Conservation (phyloP, 345 rosid species). For the Populus euphratica region DNA sequence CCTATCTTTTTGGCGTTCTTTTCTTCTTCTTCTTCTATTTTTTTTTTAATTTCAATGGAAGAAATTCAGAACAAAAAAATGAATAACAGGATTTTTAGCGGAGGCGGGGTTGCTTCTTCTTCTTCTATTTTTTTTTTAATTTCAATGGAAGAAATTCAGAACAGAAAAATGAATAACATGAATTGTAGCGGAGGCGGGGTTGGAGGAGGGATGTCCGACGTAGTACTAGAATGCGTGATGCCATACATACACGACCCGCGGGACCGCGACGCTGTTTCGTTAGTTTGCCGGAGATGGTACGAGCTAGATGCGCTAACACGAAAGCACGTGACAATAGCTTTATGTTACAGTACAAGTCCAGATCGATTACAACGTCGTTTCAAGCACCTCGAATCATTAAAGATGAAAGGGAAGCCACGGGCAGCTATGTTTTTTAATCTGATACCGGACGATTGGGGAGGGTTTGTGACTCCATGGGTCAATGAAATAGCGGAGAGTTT, state of each 20-base stretch:
- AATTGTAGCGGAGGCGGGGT: neutral
- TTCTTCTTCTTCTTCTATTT: neutral
- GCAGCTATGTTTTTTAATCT: slow-evolving; percentile 85
- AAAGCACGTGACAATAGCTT: slow-evolving; percentile 78
- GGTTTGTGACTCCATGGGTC: slow-evolving; percentile 73
- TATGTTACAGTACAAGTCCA: slow-evolving; percentile 72
- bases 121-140: neutral
- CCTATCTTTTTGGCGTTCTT: neutral
- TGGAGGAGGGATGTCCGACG: slow-evolving; percentile 39
- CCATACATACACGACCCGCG: slow-evolving; percentile 62
- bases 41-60: neutral
- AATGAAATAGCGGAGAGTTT: slow-evolving; percentile 47
- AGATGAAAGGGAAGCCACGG: slow-evolving; percentile 81
- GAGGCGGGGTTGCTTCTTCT: neutral
- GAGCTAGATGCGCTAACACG: slow-evolving; percentile 72
- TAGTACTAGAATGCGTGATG: slow-evolving; percentile 57
- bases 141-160: slow-evolving; percentile 33
- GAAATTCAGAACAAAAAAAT: slow-evolving; percentile 40
- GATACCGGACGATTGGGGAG: slow-evolving; percentile 97
- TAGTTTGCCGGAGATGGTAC: slow-evolving; percentile 73
- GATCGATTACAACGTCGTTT: slow-evolving; percentile 63
- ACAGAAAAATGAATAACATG: slow-evolving; percentile 23
- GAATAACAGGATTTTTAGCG: slow-evolving; percentile 11
- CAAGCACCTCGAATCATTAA: slow-evolving; percentile 61
- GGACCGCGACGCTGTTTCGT: slow-evolving; percentile 73